These are phyloP conservation scores for Apophysomyces elegans DNA, from an alignment of 371 early-diverging fungal species.

Conservation along the genomic window DNA sequence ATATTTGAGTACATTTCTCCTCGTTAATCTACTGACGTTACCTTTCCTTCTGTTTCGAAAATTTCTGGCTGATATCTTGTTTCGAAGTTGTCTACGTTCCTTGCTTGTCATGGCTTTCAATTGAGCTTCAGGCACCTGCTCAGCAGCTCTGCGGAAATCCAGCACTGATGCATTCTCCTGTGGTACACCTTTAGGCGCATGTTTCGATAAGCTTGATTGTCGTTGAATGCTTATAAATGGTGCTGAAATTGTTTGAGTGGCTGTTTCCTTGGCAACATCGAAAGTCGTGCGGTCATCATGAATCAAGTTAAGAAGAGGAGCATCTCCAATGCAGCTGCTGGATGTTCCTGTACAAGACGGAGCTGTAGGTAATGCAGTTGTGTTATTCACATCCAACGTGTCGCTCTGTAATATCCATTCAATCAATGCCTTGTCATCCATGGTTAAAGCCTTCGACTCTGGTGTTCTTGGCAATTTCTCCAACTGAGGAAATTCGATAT, in stretches of 20 bases:
- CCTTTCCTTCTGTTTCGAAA: slow-evolving; percentile 89
- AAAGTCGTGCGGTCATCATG: neutral
- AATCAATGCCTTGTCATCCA: slow-evolving; percentile 4
- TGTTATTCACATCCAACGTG: neutral
- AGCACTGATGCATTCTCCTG: neutral
- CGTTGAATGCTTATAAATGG: neutral
- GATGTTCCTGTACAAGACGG: neutral
- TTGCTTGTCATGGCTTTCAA: slow-evolving; percentile 74
- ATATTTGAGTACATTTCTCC: neutral
- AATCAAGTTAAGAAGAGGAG: neutral
- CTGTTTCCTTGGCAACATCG: neutral
- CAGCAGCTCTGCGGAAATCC: neutral
- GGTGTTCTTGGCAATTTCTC: too few relatives aligned
- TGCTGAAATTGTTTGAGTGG: neutral
- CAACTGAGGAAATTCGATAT: too few relatives aligned
- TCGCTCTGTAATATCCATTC: slow-evolving; percentile 4
- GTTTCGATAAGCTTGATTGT: neutral
- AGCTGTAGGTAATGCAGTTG: neutral
- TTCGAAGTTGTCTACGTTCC: slow-evolving; percentile 86
- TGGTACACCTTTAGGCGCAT: slow-evolving; percentile 1
- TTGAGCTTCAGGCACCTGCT: slow-evolving; percentile 38
- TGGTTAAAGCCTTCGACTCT: neutral
- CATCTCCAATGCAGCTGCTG: neutral
- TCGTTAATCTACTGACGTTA: slow-evolving; percentile 28
- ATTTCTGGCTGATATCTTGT: slow-evolving; percentile 91